Percentiles rank a stretch among this genome's conserved stretches.
Conservation (phyloP, 2,329 filamentous ascomycete genomes). For the Colletotrichum destructivum region DNA sequence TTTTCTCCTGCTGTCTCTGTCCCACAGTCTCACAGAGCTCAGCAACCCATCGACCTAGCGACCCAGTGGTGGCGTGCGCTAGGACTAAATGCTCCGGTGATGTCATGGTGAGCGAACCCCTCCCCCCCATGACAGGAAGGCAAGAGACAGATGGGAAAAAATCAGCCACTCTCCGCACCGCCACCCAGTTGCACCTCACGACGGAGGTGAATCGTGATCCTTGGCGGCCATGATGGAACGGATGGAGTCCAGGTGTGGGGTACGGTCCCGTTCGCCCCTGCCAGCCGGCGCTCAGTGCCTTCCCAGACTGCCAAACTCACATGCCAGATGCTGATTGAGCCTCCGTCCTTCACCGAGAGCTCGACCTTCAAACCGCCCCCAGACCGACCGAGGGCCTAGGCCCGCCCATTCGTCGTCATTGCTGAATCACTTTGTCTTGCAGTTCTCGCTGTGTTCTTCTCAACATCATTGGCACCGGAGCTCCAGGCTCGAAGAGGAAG, state of each 20-base stretch:
- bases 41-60: constrained; percentile 5
- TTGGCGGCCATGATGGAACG: constrained; percentile 28
- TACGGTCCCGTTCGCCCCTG: not conserved
- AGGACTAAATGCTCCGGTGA: constrained; percentile 45
- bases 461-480: not conserved
- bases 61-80: not conserved
- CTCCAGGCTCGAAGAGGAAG: not conserved
- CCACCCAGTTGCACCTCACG: constrained; percentile 16
- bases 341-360: constrained; percentile 19
- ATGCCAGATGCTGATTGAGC: not conserved
- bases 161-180: constrained; percentile 34
- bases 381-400: constrained; percentile 18
- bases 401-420: constrained; percentile 34
- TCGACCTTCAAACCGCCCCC: constrained; percentile 12
- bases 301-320: constrained; percentile 5
- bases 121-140: not conserved
- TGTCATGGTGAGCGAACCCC: constrained; percentile 42
- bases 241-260: constrained; percentile 29
- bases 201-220: constrained; percentile 11
- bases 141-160: not conserved
- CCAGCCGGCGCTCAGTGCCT: constrained; percentile 31
- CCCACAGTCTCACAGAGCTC: constrained; percentile 11
- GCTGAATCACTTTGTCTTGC: not conserved
- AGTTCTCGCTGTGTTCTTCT: not conserved
- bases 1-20: constrained; percentile 9